Evolutionary conservation across 2,329 filamentous ascomycete genomes (phyloP), one percentile per base, ranked within the genome.

Genomic region (Aspergillus nomiae): DNA sequence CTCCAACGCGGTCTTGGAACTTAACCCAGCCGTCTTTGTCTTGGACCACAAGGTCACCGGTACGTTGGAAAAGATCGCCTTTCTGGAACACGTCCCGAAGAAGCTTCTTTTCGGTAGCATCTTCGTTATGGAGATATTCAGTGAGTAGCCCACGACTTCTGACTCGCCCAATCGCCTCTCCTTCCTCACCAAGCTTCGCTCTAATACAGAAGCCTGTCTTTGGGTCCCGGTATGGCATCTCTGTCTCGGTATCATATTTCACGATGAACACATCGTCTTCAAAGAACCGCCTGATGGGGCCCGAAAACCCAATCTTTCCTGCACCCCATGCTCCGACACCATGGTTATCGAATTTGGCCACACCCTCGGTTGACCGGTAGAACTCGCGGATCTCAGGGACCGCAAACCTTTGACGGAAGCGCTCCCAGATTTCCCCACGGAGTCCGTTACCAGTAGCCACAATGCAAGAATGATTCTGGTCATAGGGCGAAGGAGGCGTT

Each of bases 361-460:
- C 64, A 2, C 81, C 82, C 60, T 84, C 82, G 0, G 81, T 84
- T 4, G 79, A 80, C 4, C 80, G 74, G 63, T 83, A 84, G 63
- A 83, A 82, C 63, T 84, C 82, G 9, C 81, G 74, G 46, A 84
- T 78, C 67, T 83, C 81, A 2, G 76, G 74, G 1, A 84, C 75
- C 0, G 70, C 73, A 65, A 82, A 83, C 3, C 80, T 73, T 24
- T 75, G 65, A 38, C 76, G 77, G 71, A 84, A 83, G 41, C 74
- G 77, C 54, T 81, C 77, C 82, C 82, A 84, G 50, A 84, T 81
- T 58, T 84, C 82, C 0, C 72, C 76, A 1, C 80, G 76, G 11
- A 85, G 68, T 0, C 83, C 83, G 57, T 84, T 85, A 0, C 83
- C 83, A n/a, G 70, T 69, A 3, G 80, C 81, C 1, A 81, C 76